These are phyloP conservation scores for Ascochyta clinopodiicola DNA, from an alignment of 2,329 filamentous ascomycete genomes.

Conservation along the genomic window DNA sequence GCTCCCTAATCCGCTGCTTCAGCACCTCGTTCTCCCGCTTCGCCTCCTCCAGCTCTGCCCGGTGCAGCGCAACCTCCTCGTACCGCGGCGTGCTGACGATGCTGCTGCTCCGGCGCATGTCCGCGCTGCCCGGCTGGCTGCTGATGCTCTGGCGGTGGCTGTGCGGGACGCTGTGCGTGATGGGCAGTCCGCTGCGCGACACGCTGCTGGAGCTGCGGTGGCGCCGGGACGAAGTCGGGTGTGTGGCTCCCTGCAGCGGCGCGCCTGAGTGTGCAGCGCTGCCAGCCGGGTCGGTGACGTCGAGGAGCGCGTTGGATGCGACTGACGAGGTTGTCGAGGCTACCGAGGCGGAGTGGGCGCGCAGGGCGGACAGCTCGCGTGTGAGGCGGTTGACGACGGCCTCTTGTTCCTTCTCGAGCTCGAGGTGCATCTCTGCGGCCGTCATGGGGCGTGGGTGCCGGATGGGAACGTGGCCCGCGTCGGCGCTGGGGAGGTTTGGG, in stretches of 20 bases:
- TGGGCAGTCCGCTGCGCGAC: constrained; percentile 46
- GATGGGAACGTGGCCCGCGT: constrained; percentile 67
- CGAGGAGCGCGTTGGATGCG: constrained; percentile 56
- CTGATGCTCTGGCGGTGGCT: constrained; percentile 43
- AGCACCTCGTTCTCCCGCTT: constrained; percentile 58
- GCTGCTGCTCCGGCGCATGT: constrained; percentile 38
- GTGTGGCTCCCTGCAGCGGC: constrained; percentile 54
- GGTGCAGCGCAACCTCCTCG: constrained; percentile 53
- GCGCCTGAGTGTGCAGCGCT: constrained; percentile 51
- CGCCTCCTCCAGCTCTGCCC: constrained; percentile 56
- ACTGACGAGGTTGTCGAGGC: constrained; percentile 65
- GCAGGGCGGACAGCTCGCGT: constrained; percentile 84
- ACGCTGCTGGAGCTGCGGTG: constrained; percentile 64
- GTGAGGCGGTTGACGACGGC: constrained; percentile 93
- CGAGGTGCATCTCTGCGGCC: constrained; percentile 83
- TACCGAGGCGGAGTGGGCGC: constrained; percentile 69
- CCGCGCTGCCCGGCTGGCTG: constrained; percentile 16
- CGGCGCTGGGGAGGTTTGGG: constrained; percentile 39
- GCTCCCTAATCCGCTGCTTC: constrained; percentile 55
- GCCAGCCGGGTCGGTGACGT: constrained; percentile 52
- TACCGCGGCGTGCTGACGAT: constrained; percentile 49
- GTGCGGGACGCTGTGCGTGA: constrained; percentile 37
- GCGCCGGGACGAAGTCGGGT: constrained; percentile 61
- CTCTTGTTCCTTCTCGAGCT: constrained; percentile 95
- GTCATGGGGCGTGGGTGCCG: constrained; percentile 88